phyloP scores from a whole-genome alignment of 2,329 filamentous ascomycete species.

The Pseudogymnoascus sp. region DNA sequence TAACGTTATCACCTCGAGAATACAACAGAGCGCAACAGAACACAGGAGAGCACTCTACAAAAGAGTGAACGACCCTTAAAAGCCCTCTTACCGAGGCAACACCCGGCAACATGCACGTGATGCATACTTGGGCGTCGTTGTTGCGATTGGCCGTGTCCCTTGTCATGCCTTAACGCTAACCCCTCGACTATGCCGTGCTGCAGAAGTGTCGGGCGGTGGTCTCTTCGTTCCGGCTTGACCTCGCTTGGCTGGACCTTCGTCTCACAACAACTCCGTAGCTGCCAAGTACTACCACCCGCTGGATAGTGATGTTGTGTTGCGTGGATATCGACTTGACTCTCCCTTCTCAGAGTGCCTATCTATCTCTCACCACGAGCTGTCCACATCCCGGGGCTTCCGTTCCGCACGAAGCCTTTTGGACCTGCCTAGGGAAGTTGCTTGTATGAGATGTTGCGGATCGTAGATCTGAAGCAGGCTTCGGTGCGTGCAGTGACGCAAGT shows the following conservation, averaged over 20 bases:
- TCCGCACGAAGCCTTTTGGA: neutral
- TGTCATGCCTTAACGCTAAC: neutral
- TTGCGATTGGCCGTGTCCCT: neutral
- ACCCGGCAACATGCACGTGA: neutral
- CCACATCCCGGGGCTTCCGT: neutral
- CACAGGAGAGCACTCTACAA: neutral
- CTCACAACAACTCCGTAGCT: neutral
- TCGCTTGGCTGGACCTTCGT: neutral
- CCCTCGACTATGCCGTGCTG: neutral
- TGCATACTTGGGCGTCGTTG: neutral
- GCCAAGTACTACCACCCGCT: neutral
- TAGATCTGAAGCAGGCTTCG: constrained; percentile 4
- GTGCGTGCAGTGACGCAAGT: constrained; percentile 3
- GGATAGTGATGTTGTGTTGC: neutral
- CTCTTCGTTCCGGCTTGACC: neutral
- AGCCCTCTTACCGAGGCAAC: neutral
- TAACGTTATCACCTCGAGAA: neutral
- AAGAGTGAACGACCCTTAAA: neutral
- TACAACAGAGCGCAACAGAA: neutral
- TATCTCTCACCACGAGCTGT: neutral
- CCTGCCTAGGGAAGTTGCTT: constrained; percentile 1
- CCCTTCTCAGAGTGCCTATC: neutral
- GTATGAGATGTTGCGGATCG: constrained; percentile 4
- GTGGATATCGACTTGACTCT: neutral
- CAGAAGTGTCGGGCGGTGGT: constrained; percentile 4